Evolutionary conservation across 495 filamentous ascomycete genomes (phyloP), one percentile per base, ranked within the genome.

Genomic region (Hamigera avellanea): DNA sequence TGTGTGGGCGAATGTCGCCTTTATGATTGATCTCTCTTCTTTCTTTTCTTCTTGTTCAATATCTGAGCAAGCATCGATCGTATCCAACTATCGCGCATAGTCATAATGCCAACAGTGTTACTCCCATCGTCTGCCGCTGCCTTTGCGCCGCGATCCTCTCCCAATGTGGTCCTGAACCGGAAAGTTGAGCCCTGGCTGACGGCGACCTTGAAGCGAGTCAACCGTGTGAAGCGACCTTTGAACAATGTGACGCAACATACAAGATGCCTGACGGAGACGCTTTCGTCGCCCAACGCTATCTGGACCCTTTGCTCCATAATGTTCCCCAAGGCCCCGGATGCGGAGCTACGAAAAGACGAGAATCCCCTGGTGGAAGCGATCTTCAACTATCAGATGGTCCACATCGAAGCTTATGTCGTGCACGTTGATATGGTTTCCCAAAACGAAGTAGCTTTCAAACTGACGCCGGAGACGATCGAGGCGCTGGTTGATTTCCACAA

Each of bases 171-270:
- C 46, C 70, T 99, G 47, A 85, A 80, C 49, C 81, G 78, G 50
- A 93, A 88, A 69, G 85, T 96, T 48, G 91, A 95, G 67, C 85
- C 88, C 37, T 99, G 93, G 89, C 73, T 99, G 61, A 99, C 91
- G 5, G 81, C 83, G 45, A 93, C 93, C 14, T 68, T 99, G 48
- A 99, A 99, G 69, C 80, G 91, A 56, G 87, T 95, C 63, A 96
- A 95, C 70, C 78, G 85, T 43, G 76, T 96, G 60, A 99, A 99
- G 75, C 81, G 93, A 49, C 91, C 91, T 46, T 67, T 99, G 55
- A 99, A 99, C 70, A 95, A 87, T 59, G 86, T 95, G 23, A 82
- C 85, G 18, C 91, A 99, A 60, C 91, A 99, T 67, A 85, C 83
- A 42, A 78, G 85, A 76, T 96, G 91, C 65, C 71, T 99, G 49